Base-by-base conservation (phyloP, 2,329 filamentous ascomycete genomes). In the Byssothecium circinans region DNA sequence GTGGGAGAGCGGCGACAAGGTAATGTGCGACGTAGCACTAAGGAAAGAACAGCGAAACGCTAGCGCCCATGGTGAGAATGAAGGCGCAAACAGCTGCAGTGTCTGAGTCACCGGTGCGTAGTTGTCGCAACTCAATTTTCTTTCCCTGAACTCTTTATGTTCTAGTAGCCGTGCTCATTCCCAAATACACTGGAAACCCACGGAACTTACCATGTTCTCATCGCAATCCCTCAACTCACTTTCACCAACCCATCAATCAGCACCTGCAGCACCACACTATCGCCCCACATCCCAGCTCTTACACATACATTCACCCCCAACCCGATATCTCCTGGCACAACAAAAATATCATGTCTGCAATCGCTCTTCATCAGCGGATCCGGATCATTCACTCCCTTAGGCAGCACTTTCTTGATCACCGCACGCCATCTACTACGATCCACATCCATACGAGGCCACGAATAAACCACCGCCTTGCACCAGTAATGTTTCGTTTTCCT, bases 401-500 rank as follows among this genome's bases (percentile, higher is more conserved):
- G 53, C 8, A 62, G 45, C n/a, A 49, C 43, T 8, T 32, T 51
- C 37, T 41, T 52, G 17, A 60, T 44, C 2, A 49, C 45, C n/a
- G 53, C 48, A 2, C 48, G 42, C 60, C 60, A 62, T 1, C 50
- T 45, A 7, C 43, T 41, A 2, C 41, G 39, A 14, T 49, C 39
- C 12, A 33, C 45, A 5, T 43, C 20, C 3, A 46, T 41, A 7
- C 50, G 50, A 2, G 56, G 49, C 18, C 54, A 55, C 15, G 42
- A 34, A 17, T 15, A 47, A 32, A 18, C 20, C 6, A 64, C 39
- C 0, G 47, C 53, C 45, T 57, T 63, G 25, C 58, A 58, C 60
- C 58, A 64, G 37, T 63, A 64, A 19, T 62, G 54, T 18, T 52
- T 58, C 2, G 45, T 60, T 1, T 43, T 45, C n/a, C 56, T 46